Base-by-base conservation (phyloP, 495 filamentous ascomycete genomes). In the Neurospora discreta region DNA sequence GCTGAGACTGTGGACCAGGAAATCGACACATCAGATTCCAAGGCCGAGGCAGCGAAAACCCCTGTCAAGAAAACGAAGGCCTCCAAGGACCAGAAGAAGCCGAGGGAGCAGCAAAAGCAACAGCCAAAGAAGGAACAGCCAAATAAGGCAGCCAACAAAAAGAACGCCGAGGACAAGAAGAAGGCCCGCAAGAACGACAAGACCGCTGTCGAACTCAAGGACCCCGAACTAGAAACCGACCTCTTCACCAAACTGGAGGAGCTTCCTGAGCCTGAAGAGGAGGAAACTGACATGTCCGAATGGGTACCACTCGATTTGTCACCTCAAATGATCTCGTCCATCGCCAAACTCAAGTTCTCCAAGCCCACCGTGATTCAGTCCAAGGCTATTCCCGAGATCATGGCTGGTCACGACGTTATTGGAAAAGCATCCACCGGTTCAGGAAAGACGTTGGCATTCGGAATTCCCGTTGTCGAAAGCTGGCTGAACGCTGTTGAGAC, bases 401-500 rank as follows among this genome's bases (percentile, higher is more conserved):
- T 90, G 36, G 84, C 85, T 9, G 90, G 92, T 3, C 89, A 90
- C 75, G 92, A 94, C 81, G 84, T 94, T 7, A 89, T 95, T 72
- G 91, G 92, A 39, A 93, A 95, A 78, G 92, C 92, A 3, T 85
- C 90, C 30, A 95, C 92, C 1, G 92, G 92, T 40, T 94, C 92
- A 36, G 92, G 92, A 33, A 95, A 95, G 79, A 95, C 92, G 0
- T 81, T 95, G 36, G 92, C 92, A 0, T 95, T 92, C 77, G 92
- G 89, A 0, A 91, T 95, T 72, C 92, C 92, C 1, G 91, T 93
- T 60, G 77, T 93, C 13, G 91, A 93, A 78, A 82, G 82, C 71
- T 92, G 86, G 84, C 75, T 93, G 15, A 80, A 78, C 69, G 72
- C 79, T 9, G 71, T 80, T 20, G 78, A 65, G 52, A 65, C 52